Base-by-base conservation (phyloP, 2,329 filamentous ascomycete species). In the Zalaria obscura region DNA sequence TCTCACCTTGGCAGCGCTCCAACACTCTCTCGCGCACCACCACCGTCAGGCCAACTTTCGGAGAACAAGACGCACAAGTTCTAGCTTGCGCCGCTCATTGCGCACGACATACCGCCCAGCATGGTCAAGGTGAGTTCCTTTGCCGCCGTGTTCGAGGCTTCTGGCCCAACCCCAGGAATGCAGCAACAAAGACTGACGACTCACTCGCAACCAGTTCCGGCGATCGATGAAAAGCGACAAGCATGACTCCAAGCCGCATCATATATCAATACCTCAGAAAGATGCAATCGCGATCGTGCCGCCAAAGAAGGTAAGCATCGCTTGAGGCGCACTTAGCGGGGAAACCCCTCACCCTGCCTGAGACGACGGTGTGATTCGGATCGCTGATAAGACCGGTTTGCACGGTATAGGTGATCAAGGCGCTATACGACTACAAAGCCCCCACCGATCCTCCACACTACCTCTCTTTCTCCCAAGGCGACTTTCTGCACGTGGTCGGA, bases 401-500 rank as follows among this genome's bases (percentile, higher is more conserved):
- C 32, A 37, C 27, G 9, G 26, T 35, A 5, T 45, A 95, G 88
- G 88, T 98, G 46, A 98, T 98, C 62, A 87, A 89, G 69, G 91
- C 91, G 27, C 80, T 95, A 45, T 94, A 93, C 72, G 85, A 93
- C 62, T 93, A 93, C 66, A 75, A 81, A 55, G 83, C 87, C 45
- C 75, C 81, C 55, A 46, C 49, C 40, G 47, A 47, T 35, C 54
- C 57, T 35, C 76, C 78, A 46, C 62, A 66, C 45, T 68, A 94
- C 67, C 72, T 98, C 54, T 81, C 83, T 59, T 98, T 98, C 65
- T 86, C 80, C 50, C 83, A 86, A 59, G 91, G 91, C 56, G 91
- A 98, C 62, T 98, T 96, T 63, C 91, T 98, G 61, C 89, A 96
- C 68, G 91, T 98, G 49, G 89, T 96, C 61, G 86, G 84, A 55